Evolutionary conservation across 257 asterid genomes (phyloP), one percentile per base, ranked within the genome.

Genomic region (Echites panduratus): DNA sequence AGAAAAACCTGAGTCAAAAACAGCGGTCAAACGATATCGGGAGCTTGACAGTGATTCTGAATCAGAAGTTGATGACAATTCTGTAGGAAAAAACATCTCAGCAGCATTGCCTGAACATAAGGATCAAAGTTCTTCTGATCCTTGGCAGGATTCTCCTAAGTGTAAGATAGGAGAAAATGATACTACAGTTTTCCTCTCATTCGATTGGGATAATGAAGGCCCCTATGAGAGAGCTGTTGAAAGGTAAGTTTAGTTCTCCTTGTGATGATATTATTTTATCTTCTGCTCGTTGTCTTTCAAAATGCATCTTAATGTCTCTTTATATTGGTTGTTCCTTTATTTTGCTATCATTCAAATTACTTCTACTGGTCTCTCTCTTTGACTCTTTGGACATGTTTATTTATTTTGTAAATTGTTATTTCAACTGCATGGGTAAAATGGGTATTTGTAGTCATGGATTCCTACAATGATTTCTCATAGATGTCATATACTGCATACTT

Each of bases 191-290:
- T 87, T 87, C 85, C 89, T 94, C 83, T 89, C 99, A 44, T 91
- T 94, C 79, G 97, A 94, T 77, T 89, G 96, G 91, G 97, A 91
- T 85, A 89, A 88, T 85, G 97, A 94, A 85, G 94, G 89, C 62
- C 97, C 97, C 64, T 89, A 83, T 81, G 99, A 88, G 80, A 89
- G 85, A 83, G 96, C 97, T 62, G 96, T 91, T 70, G 96, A 89
- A 76, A 87, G 96, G 99, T 94, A 86, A 44, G 70, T 49, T 41
- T 35, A 19, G 9, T 43, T 81, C 69, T 75, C 47, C 71, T 68
- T 70, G n/a, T 8, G 56, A 52, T n/a, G 40, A 43, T 56, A 58
- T 56, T 78, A 26, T 47, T 38, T 22, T 17, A 27, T 41, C 32
- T 56, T 63, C 20, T 73, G 59, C 22, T 48, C 13, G 3, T 57